Conservation (phyloP, 345 rosid genomes). For the Eutrema heterophyllum region DNA sequence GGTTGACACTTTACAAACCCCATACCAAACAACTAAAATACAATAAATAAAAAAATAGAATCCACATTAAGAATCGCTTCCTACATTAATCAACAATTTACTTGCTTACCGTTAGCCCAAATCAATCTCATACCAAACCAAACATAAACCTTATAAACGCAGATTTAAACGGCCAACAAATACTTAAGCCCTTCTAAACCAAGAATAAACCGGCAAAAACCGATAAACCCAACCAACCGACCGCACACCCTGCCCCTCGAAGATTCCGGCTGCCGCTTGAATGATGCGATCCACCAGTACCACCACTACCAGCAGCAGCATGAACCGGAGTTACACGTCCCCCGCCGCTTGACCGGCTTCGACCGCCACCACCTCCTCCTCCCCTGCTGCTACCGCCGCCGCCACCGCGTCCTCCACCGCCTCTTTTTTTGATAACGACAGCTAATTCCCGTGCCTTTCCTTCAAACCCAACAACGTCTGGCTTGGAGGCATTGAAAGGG, state of each 20-base stretch:
- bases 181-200: background rate
- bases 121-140: background rate
- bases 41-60: background rate
- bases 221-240: constrained; percentile 15
- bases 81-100: background rate
- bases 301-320: background rate
- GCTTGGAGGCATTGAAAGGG: background rate
- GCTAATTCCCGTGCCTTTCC: constrained; percentile 17
- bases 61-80: background rate
- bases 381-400: background rate
- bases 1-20: background rate
- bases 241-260: background rate
- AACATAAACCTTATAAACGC: background rate
- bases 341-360: background rate
- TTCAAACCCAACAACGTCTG: constrained; percentile 9
- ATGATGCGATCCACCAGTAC: background rate
- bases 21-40: background rate
- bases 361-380: background rate
- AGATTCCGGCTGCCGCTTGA: constrained; percentile 4
- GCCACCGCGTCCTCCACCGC: constrained; percentile 10
- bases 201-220: constrained; percentile 5
- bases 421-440: constrained; percentile 16
- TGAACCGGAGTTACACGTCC: background rate
- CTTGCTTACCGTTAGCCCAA: background rate
- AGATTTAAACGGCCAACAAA: background rate